Evolutionary conservation across 2,329 filamentous ascomycete species (phyloP).

Genomic region (Penicillium sp.): DNA sequence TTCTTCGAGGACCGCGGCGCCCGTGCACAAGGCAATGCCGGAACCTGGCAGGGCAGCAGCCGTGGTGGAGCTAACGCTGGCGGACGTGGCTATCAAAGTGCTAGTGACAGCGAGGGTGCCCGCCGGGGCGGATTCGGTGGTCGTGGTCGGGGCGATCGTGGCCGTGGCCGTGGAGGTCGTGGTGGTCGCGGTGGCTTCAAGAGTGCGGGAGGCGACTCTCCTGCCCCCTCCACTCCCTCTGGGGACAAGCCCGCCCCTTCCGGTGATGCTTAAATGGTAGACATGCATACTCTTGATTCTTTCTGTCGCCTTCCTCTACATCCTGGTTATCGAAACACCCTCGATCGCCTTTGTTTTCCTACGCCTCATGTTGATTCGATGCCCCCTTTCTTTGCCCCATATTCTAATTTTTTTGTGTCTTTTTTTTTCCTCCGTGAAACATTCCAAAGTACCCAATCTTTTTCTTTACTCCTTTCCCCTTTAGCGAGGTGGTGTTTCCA

Average conservation of each 20-base stretch:
- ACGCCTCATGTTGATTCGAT: slow-evolving; percentile 16
- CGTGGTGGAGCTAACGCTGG: slow-evolving; percentile 65
- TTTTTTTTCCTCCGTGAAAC: slow-evolving; percentile 21
- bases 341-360: slow-evolving; percentile 13
- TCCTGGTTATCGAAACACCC: slow-evolving; percentile 14
- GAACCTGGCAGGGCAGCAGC: slow-evolving; percentile 55
- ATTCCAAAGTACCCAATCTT: slow-evolving; percentile 20
- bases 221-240: slow-evolving; percentile 29
- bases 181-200: slow-evolving; percentile 57
- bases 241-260: slow-evolving; percentile 37
- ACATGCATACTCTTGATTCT: slow-evolving; percentile 5
- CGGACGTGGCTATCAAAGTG: slow-evolving; percentile 79
- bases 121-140: slow-evolving; percentile 60
- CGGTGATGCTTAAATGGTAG: slow-evolving; percentile 31
- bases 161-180: slow-evolving; percentile 58
- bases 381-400: neutral
- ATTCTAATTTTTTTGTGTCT: slow-evolving; percentile 8
- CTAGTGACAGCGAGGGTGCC: slow-evolving; percentile 72
- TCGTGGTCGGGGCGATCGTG: slow-evolving; percentile 48
- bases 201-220: slow-evolving; percentile 40
- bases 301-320: slow-evolving; percentile 13
- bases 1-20: slow-evolving; percentile 72
- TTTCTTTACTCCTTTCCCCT: slow-evolving; percentile 18
- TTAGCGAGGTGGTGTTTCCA: slow-evolving; percentile 15
- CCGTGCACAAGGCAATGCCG: slow-evolving; percentile 52